phyloP scores from a whole-genome alignment of 805 yeast genomes.

The Zygosaccharomyces gambellarensis region DNA sequence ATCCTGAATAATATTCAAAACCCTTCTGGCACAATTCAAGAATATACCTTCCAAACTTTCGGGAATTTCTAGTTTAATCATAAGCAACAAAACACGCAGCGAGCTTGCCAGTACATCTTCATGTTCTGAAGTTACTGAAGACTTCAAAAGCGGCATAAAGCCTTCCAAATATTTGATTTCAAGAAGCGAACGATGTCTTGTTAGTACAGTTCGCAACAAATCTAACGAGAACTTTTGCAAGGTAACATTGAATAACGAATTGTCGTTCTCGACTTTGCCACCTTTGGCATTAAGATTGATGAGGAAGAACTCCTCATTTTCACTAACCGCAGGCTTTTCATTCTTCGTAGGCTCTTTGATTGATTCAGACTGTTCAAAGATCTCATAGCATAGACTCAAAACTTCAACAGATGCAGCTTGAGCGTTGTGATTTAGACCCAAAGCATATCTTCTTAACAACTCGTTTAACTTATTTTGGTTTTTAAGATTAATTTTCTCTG shows the following conservation, averaged over 20 bases:
- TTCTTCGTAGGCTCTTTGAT: background rate
- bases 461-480: constrained; percentile 75
- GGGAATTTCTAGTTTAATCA: constrained; percentile 59
- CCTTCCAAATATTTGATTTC: constrained; percentile 59
- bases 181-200: constrained; percentile 55
- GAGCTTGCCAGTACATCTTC: constrained; percentile 74
- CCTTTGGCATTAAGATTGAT: constrained; percentile 67
- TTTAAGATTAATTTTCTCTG: constrained; percentile 61
- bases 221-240: constrained; percentile 77
- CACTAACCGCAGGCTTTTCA: constrained; percentile 24
- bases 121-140: constrained; percentile 56
- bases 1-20: constrained; percentile 61
- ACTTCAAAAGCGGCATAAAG: constrained; percentile 68
- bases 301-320: constrained; percentile 60
- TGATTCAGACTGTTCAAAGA: constrained; percentile 50
- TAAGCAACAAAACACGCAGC: constrained; percentile 54
- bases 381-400: constrained; percentile 66
- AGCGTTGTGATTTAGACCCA: constrained; percentile 72
- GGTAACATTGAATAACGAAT: constrained; percentile 51
- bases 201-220: constrained; percentile 62
- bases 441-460: constrained; percentile 64
- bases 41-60: constrained; percentile 44
- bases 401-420: constrained; percentile 55
- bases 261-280: constrained; percentile 49
- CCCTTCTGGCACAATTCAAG: constrained; percentile 55